A percentile compares a stretch with the other conserved stretches of the same genome.
phyloP scores from a whole-genome alignment of 805 yeast genomes.

The Zygoascus ofunaensis region DNA sequence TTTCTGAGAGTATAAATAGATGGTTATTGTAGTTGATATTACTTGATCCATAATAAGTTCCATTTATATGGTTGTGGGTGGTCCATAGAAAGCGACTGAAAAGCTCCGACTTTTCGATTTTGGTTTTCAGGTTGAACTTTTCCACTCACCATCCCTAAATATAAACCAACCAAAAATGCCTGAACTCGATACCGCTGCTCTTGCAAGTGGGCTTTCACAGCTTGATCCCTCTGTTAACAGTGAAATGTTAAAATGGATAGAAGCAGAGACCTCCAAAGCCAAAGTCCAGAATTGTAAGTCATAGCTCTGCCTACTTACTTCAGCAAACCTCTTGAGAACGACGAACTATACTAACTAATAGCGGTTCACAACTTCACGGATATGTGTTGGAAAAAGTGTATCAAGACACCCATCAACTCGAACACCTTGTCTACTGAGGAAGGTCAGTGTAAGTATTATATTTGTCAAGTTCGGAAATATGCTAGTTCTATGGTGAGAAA shows the following conservation, averaged over 20 bases:
- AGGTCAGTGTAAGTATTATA: constrained; percentile 43
- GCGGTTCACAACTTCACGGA: constrained; percentile 83
- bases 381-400: constrained; percentile 83
- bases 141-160: neutral
- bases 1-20: too few relatives aligned
- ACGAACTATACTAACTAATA: constrained; percentile 8
- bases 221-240: constrained; percentile 63
- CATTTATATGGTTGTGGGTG: too few relatives aligned
- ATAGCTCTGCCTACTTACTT: neutral
- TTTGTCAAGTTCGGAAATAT: neutral
- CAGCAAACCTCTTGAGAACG: constrained; percentile 1
- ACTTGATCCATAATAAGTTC: too few relatives aligned
- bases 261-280: constrained; percentile 75
- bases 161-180: constrained; percentile 14
- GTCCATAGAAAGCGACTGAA: too few relatives aligned
- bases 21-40: too few relatives aligned
- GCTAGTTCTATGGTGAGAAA: neutral
- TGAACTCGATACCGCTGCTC: constrained; percentile 32
- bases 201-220: constrained; percentile 23
- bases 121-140: neutral
- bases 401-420: constrained; percentile 33
- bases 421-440: constrained; percentile 46
- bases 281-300: constrained; percentile 59
- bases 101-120: neutral
- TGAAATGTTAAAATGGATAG: constrained; percentile 68